A percentile compares a stretch with the other conserved stretches of the same genome.
phyloP scores from a whole-genome alignment of 192 early-diverging fungal genomes.

The Piromyces sp. region DNA sequence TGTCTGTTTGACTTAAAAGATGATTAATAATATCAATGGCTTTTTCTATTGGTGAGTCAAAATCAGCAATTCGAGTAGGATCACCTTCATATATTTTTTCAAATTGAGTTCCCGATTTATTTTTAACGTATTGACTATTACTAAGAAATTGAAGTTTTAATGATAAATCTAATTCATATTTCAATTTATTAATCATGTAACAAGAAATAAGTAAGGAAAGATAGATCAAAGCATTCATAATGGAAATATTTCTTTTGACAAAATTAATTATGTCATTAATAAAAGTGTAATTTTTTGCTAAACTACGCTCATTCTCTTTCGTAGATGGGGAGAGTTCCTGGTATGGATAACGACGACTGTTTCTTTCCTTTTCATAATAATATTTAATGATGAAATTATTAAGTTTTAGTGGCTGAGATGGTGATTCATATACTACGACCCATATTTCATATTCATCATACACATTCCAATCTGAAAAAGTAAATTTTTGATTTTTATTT shows the following conservation, averaged over 20 bases:
- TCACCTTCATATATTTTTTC: neutral
- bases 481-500: too few species aligned
- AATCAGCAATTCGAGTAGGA: neutral
- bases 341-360: too few species aligned
- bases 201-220: neutral
- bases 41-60: neutral
- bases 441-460: neutral
- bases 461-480: neutral
- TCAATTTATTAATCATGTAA: neutral
- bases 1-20: neutral
- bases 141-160: neutral
- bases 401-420: neutral
- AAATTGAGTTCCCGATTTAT: neutral
- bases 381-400: neutral
- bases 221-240: neutral
- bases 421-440: neutral
- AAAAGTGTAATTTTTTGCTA: too few species aligned
- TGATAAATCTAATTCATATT: neutral
- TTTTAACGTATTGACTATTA: neutral
- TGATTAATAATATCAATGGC: neutral
- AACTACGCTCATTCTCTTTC: too few species aligned
- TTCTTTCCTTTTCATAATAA: neutral
- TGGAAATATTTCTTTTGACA: too few species aligned
- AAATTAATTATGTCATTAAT: too few species aligned
- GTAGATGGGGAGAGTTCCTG: too few species aligned